These are phyloP conservation scores for Nemania sp. DNA, from an alignment of 2,329 filamentous ascomycete genomes.

Conservation along the genomic window DNA sequence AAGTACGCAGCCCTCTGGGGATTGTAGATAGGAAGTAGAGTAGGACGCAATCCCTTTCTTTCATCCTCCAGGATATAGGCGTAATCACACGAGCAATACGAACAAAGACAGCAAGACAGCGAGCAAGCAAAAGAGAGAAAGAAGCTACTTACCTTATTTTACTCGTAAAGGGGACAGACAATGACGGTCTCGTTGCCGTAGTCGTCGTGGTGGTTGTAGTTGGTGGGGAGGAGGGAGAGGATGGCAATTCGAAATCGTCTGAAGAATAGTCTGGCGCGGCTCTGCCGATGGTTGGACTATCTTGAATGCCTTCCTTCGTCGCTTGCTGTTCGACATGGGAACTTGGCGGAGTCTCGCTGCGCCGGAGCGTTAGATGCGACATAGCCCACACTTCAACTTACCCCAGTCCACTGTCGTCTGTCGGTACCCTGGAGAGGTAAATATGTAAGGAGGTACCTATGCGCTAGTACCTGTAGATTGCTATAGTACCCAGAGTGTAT, in stretches of 20 bases:
- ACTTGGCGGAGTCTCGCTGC: slow-evolving; percentile 57
- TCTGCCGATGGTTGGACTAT: slow-evolving; percentile 62
- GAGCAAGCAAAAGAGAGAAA: not conserved
- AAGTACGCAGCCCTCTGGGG: slow-evolving; percentile 8
- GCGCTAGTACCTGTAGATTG: slow-evolving; percentile 6
- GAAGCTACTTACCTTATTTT: slow-evolving; percentile 25
- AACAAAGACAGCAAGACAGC: slow-evolving; percentile 13
- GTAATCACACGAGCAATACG: slow-evolving; percentile 7
- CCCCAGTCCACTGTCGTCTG: slow-evolving; percentile 15
- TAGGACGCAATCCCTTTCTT: slow-evolving; percentile 3
- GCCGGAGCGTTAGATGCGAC: slow-evolving; percentile 65
- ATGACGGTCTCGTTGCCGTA: slow-evolving; percentile 10
- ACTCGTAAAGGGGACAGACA: slow-evolving; percentile 23
- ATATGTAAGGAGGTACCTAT: slow-evolving; percentile 3
- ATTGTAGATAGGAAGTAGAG: slow-evolving; percentile 15
- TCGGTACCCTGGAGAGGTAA: slow-evolving; percentile 2
- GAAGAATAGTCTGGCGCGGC: slow-evolving; percentile 49
- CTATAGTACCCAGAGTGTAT: slow-evolving; percentile 14
- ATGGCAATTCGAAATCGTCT: slow-evolving; percentile 22
- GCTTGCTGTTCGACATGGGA: slow-evolving; percentile 42
- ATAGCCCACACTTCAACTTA: slow-evolving; percentile 48
- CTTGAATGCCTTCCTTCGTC: slow-evolving; percentile 50
- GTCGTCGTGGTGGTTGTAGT: slow-evolving; percentile 42
- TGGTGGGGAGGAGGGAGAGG: slow-evolving; percentile 33
- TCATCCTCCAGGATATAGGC: not conserved